Evolutionary conservation across 2,329 filamentous ascomycete species (phyloP).

Genomic region (Mycocentrospora acerina): DNA sequence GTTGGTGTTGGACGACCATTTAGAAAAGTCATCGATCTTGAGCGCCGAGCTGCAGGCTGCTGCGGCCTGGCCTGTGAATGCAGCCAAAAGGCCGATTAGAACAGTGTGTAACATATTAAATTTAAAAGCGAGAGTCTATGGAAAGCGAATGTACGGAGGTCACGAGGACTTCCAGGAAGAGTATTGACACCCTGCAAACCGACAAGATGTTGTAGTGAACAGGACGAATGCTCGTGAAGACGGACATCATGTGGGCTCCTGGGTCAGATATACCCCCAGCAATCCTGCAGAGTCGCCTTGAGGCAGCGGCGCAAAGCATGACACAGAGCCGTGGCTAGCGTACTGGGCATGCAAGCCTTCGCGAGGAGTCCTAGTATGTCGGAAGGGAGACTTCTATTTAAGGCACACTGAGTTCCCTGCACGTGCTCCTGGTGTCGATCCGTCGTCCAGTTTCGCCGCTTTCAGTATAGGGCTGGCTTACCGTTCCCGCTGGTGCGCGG

Average conservation of each 20-base stretch:
- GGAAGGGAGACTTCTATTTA: constrained; percentile 21
- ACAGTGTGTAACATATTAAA: constrained; percentile 32
- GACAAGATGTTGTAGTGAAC: constrained; percentile 15
- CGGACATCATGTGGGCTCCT: constrained; percentile 6
- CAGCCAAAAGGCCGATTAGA: constrained; percentile 37
- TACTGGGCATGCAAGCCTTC: constrained; percentile 27
- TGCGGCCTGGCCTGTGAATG: constrained; percentile 27
- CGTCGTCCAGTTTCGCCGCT: constrained; percentile 7
- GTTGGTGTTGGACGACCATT: constrained; percentile 39
- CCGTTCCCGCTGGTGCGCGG: constrained; percentile 7
- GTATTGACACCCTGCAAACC: constrained; percentile 17
- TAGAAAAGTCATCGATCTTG: constrained; percentile 44
- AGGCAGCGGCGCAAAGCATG: constrained; percentile 20
- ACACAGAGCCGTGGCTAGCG: constrained; percentile 25
- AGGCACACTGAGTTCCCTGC: constrained; percentile 13
- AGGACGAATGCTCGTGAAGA: constrained; percentile 26
- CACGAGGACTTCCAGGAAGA: constrained; percentile 31
- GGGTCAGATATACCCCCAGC: constrained; percentile 28
- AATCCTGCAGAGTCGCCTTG: constrained; percentile 6
- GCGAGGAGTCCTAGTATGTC: constrained; percentile 15
- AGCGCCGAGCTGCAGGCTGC: constrained; percentile 40
- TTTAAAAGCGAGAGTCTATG: constrained; percentile 27
- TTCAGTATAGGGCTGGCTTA: constrained; percentile 10
- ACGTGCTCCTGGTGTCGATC: constrained; percentile 15
- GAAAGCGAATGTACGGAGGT: constrained; percentile 44